These are phyloP conservation scores for Fonsecaea erecta DNA, from an alignment of 2,329 filamentous ascomycete species.

Conservation along the genomic window DNA sequence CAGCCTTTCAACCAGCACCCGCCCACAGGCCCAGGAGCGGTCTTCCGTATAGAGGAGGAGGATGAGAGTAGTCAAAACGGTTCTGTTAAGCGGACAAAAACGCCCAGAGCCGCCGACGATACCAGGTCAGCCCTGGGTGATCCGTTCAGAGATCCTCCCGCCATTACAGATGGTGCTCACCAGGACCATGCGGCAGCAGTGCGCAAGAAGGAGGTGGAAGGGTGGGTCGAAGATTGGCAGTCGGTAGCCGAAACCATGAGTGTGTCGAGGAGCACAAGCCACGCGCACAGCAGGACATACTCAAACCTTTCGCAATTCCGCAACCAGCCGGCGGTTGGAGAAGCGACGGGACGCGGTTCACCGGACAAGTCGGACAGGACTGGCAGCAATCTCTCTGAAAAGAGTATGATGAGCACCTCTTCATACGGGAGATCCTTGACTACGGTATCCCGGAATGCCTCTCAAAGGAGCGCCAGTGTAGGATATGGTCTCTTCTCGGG, in stretches of 20 bases:
- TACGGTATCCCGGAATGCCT: constrained; percentile 40
- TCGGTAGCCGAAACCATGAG: constrained; percentile 38
- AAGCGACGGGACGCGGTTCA: constrained; percentile 30
- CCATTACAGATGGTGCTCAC: constrained; percentile 7
- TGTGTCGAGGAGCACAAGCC: constrained; percentile 36
- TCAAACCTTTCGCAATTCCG: constrained; percentile 36
- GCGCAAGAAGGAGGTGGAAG: constrained; percentile 38
- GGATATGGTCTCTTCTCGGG: constrained; percentile 37
- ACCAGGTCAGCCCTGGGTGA: constrained; percentile 27
- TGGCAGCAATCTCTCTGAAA: constrained; percentile 63
- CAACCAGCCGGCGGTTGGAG: constrained; percentile 33
- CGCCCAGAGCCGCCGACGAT: constrained; percentile 14
- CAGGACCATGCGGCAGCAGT: constrained; percentile 27
- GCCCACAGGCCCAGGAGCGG: constrained; percentile 29
- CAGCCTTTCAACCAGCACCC: constrained; percentile 27
- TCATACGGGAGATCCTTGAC: constrained; percentile 40
- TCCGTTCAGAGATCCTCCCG: constrained; percentile 35
- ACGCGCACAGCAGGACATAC: constrained; percentile 36
- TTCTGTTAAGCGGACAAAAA: constrained; percentile 25
- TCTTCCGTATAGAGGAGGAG: constrained; percentile 38
- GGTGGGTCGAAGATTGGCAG: constrained; percentile 40
- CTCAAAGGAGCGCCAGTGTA: constrained; percentile 36
- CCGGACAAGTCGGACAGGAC: constrained; percentile 58
- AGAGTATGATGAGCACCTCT: constrained; percentile 40
- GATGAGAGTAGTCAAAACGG: constrained; percentile 36